Evolutionary conservation across 352 stramenopile species (phyloP).

Genomic region (Pythium oligandrum): DNA sequence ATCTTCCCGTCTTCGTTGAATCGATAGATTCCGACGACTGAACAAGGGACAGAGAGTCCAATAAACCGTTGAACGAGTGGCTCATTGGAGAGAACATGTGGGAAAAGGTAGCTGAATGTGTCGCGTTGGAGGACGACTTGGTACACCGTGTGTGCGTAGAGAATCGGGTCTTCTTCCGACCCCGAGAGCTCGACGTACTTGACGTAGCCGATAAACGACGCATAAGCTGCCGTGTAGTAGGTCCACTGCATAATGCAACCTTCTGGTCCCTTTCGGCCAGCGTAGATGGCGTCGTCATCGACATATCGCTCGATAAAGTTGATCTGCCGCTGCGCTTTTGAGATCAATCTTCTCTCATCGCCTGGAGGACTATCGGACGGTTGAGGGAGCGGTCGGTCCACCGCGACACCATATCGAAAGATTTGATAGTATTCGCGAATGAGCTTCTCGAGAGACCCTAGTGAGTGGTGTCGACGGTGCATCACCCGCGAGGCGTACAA

Average conservation of each 20-base stretch:
- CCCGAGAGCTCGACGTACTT: conserved; percentile 17
- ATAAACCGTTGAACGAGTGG: conserved; percentile 18
- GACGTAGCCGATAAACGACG: conserved; percentile 21
- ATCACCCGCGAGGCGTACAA: conserved; percentile 20
- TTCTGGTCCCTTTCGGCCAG: conserved; percentile 16
- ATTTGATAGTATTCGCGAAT: conserved; percentile 22
- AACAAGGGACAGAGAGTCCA: conserved; percentile 15
- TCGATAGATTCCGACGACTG: conserved; percentile 17
- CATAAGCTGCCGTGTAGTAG: conserved; percentile 22
- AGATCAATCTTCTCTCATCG: background rate
- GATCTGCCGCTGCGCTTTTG: conserved; percentile 13
- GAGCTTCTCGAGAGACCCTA: conserved; percentile 23
- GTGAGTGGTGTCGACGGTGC: conserved; percentile 20
- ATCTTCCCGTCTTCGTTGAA: conserved; percentile 19
- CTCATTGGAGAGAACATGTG: conserved; percentile 20
- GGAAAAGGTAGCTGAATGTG: conserved; percentile 24
- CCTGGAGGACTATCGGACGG: background rate
- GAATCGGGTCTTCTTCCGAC: conserved; percentile 21
- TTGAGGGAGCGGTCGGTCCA: conserved; percentile 9
- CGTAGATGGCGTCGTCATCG: conserved; percentile 16
- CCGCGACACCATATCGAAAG: conserved; percentile 20
- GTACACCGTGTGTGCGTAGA: conserved; percentile 23
- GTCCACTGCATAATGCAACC: conserved; percentile 15
- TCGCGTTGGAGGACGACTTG: conserved; percentile 20
- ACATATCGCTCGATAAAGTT: conserved; percentile 17